These are phyloP conservation scores for Dipteronia dyeriana DNA, from an alignment of 345 rosid species.

Conservation along the genomic window DNA sequence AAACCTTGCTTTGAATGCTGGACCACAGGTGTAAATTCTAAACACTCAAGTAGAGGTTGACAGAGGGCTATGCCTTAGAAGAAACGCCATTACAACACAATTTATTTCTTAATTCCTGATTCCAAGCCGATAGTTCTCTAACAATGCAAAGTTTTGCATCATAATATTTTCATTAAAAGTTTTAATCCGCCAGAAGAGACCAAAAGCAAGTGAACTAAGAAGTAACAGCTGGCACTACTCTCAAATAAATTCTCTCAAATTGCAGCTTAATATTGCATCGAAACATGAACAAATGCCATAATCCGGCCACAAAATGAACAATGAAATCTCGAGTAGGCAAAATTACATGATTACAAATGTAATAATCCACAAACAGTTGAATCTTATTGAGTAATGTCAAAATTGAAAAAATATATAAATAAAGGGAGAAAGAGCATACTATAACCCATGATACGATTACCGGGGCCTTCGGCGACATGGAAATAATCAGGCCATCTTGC, in stretches of 20 bases:
- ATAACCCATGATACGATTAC: slow-evolving; percentile 82
- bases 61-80: neutral
- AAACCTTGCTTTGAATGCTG: neutral
- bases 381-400: neutral
- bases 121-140: neutral
- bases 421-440: slow-evolving; percentile 40
- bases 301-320: neutral
- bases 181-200: neutral
- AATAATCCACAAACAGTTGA: neutral
- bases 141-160: neutral
- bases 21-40: neutral
- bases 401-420: neutral
- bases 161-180: neutral
- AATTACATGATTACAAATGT: neutral
- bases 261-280: too few relatives aligned
- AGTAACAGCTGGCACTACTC: neutral
- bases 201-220: neutral
- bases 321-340: neutral
- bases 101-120: neutral
- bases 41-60: neutral
- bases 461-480: slow-evolving; percentile 88
- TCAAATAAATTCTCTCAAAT: neutral
- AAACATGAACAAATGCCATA: neutral
- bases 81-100: neutral
- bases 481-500: slow-evolving; percentile 98